Base-by-base conservation (phyloP, 768 basidiomycete species). In the Mycena metata region DNA sequence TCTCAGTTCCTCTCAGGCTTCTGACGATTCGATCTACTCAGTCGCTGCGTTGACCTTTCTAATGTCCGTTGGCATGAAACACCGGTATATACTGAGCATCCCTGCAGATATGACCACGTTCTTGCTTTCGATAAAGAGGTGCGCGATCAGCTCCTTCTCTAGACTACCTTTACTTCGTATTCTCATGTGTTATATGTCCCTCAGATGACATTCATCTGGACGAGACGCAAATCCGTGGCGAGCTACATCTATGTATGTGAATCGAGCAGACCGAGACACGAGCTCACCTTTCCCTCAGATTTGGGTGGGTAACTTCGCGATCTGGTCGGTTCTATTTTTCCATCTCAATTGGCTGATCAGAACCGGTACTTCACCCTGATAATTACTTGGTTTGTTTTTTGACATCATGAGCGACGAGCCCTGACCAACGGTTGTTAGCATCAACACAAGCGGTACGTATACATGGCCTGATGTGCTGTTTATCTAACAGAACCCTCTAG, bases 191-290 rank as follows among this genome's bases (percentile, higher is more conserved):
- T 16, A 66, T 26, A 1, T 15, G 3, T 15, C 17, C 11, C 3
- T 23, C 26, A 67, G 66, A 55, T 67, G 16, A 45, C 60, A 35
- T 61, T 67, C 35, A 33, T 67, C 15, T 67, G 66, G 66, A 67
- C 24, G 21, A 52, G 54, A 42, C 30, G 13, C n/a, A 67, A 60
- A n/a, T 61, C 59, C 5, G 19, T 55, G 4, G 66, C 66, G 8
- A 67, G 60, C 9, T 61, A 56, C 26, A 26, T 61, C 19, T 67
- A 67, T 23, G 66, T 67, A 24, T 5, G 66, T 41, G 36, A 30
- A 11, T 11, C 24, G 24, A 7, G 6, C 26, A 6, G 12, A 8
- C 16, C 26, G 2, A 15, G 26, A 5, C 15, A 26, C 26, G 26
- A 5, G 49, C 49, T 51, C 24, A 51, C 30, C 24, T 30, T 5